Percentiles rank a stretch among this genome's conserved stretches.
Conservation (phyloP, 352 stramenopile species). For the Albugo candida region DNA sequence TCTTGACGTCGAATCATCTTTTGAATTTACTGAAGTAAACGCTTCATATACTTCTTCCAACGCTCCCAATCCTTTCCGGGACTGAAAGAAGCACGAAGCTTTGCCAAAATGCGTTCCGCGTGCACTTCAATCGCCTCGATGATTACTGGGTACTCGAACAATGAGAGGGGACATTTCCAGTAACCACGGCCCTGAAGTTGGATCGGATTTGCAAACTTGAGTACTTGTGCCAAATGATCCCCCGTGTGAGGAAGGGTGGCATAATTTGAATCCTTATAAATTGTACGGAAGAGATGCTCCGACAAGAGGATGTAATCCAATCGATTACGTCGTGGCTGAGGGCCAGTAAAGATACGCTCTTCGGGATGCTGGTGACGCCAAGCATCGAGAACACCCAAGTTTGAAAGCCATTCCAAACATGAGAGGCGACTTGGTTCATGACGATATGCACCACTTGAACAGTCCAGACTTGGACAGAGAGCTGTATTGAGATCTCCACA, state of each 20-base stretch:
- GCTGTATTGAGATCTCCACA: too few species aligned
- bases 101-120: background rate
- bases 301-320: conserved; percentile 12
- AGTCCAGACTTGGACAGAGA: too few species aligned
- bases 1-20: conserved; percentile 3
- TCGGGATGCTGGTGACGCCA: conserved; percentile 7
- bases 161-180: background rate
- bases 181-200: background rate
- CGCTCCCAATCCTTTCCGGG: conserved; percentile 1
- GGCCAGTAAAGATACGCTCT: background rate
- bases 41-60: conserved; percentile 1
- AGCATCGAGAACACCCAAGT: background rate
- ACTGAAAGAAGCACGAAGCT: background rate
- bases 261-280: background rate
- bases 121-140: too few species aligned
- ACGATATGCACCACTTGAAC: too few species aligned
- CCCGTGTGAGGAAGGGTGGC: background rate
- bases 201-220: background rate
- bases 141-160: too few species aligned
- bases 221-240: background rate
- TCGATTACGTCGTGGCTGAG: conserved; percentile 5
- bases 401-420: conserved; percentile 6
- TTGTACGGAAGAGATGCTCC: background rate
- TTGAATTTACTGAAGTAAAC: background rate
- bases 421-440: background rate